A percentile compares a stretch with the other conserved stretches of the same genome.
Conservation (phyloP, 2,329 filamentous ascomycete species). For the Acrocalymma vagum region DNA sequence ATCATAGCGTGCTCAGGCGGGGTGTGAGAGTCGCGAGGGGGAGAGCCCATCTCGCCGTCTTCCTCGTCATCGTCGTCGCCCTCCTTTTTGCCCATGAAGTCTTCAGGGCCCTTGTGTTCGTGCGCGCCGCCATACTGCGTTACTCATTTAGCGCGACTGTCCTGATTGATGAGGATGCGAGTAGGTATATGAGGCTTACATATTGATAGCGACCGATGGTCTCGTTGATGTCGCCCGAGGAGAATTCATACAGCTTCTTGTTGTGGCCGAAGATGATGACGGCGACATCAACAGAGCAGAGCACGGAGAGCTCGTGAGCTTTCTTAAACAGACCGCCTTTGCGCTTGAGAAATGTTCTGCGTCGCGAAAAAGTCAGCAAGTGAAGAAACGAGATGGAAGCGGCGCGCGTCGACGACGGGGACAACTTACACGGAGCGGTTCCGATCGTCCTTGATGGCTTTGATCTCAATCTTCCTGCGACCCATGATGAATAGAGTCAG, state of each 20-base stretch:
- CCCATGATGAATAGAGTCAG: conserved; percentile 70
- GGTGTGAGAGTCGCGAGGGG: conserved; percentile 71
- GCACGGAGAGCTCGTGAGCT: conserved; percentile 95
- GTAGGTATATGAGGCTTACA: too few relatives aligned
- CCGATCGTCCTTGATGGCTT: conserved; percentile 97
- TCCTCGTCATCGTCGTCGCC: conserved; percentile 84
- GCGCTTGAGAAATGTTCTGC: conserved; percentile 95
- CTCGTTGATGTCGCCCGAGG: conserved; percentile 90
- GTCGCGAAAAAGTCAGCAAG: conserved; percentile 30
- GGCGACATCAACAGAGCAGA: conserved; percentile 97
- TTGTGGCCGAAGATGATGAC: conserved; percentile 99
- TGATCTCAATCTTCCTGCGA: conserved; percentile 99
- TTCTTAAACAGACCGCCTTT: conserved; percentile 99
- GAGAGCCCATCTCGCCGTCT: conserved; percentile 71
- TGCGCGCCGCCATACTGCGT: conserved; percentile 86
- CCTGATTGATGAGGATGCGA: too few relatives aligned
- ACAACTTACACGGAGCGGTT: conserved; percentile 92
- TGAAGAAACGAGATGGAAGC: conserved; percentile 18
- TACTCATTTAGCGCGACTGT: conserved; percentile 30
- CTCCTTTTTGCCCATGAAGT: conserved; percentile 82
- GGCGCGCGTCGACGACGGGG: conserved; percentile 10
- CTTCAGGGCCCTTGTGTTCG: conserved; percentile 93
- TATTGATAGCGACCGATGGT: conserved; percentile 89
- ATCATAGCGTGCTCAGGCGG: conserved; percentile 69
- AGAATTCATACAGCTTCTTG: conserved; percentile 99